Evolutionary conservation across 495 filamentous ascomycete species (phyloP).

Genomic region (Neurospora sp.): DNA sequence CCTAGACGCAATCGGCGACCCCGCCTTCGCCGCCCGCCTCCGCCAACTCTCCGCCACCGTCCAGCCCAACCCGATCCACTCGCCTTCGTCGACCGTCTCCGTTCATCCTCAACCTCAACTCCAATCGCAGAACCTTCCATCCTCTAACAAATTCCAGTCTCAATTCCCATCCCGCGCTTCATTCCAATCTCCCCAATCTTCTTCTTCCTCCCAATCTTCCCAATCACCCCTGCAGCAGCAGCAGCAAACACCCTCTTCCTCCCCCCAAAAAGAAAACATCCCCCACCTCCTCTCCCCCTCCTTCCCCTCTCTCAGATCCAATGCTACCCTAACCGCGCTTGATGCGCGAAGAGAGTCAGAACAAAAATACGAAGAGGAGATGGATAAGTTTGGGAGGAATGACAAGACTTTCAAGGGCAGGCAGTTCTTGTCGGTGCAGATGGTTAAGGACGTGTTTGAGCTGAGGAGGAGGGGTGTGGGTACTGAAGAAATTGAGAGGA

Average conservation of each 20-base stretch:
- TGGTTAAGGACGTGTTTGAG: slow-evolving; percentile 25
- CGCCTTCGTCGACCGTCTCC: slow-evolving; percentile 33
- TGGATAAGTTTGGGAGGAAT: slow-evolving; percentile 17
- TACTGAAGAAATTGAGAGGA: slow-evolving; percentile 25
- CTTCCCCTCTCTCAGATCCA: slow-evolving; percentile 22
- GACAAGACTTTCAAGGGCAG: slow-evolving; percentile 16
- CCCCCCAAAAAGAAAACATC: background rate
- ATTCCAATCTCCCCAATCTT: background rate
- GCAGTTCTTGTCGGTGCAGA: slow-evolving; percentile 31
- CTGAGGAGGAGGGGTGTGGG: slow-evolving; percentile 22
- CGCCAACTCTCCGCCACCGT: slow-evolving; percentile 34
- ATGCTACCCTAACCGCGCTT: slow-evolving; percentile 32
- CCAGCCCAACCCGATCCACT: slow-evolving; percentile 37
- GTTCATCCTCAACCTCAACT: background rate
- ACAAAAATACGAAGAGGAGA: slow-evolving; percentile 26
- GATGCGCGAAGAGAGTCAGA: slow-evolving; percentile 18
- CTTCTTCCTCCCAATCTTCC: background rate
- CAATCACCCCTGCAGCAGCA: background rate
- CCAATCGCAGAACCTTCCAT: slow-evolving; percentile 7
- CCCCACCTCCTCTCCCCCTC: slow-evolving; percentile 2
- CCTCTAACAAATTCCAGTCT: background rate
- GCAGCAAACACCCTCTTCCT: background rate
- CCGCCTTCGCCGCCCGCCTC: slow-evolving; percentile 31
- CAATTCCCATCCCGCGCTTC: background rate
- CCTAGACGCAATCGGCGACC: slow-evolving; percentile 1